Base-by-base conservation (phyloP, 1,139 yeast genomes). In the Yamadazyma kanchanaburiensis region DNA sequence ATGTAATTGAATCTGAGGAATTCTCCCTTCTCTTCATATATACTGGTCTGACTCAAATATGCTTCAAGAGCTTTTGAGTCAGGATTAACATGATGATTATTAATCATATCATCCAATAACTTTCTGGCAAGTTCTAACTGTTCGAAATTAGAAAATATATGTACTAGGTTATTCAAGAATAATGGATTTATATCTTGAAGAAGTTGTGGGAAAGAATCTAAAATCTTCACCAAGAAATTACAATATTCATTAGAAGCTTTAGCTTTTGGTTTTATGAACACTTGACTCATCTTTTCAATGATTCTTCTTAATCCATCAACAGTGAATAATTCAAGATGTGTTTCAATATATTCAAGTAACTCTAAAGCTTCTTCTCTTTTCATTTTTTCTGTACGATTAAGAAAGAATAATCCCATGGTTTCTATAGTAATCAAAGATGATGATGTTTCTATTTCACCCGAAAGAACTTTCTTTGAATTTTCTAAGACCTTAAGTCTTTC, bases 141-240 rank as follows among this genome's bases (percentile, higher is more conserved):
- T 2, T 34, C 38, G 21, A 27, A 14, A 7, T 21, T 11, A 3
- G 37, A 18, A 11, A 59, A 41, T 8, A 59, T 38, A 20, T 34
- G 35, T 3, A 60, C 58, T 21, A 64, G 43, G 12, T 46, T 43
- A 32, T 66, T 64, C 24, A 62, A 41, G 13, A 43, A 36, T 4
- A 28, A 25, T 1, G 57, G 45, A 18, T 45, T 49, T 21, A 64
- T 40, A 9, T 42, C 45, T 12, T 20, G 20, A 4, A 49, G 30
- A 3, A 48, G 12, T 6, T 38, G 30, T 3, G 53, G 46, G 12
- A 42, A 38, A 16, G 27, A 15, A 6, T 27, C 18, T 2, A 32
- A 14, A 8, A 37, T 13, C 10, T 24, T 18, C 22, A 18, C 19
- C 7, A 31, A 17, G 15, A 36, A 30, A 7, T 17, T 21, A 10